Percentiles rank a stretch among this genome's conserved stretches.
Conservation (phyloP, 1,284 basidiomycete genomes). For the Coriolopsis trogii region DNA sequence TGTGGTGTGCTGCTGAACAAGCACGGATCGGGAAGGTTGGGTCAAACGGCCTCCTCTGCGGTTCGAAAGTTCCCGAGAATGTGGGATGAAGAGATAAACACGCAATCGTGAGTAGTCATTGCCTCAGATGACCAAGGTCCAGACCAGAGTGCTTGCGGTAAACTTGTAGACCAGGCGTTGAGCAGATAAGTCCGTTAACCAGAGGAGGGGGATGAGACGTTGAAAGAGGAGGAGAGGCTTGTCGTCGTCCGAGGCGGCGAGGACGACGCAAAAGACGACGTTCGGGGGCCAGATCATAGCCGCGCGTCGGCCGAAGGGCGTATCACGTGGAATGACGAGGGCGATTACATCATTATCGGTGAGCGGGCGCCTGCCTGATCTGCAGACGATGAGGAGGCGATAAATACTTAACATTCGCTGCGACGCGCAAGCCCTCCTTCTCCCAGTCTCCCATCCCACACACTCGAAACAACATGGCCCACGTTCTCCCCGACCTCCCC, state of each 20-base stretch:
- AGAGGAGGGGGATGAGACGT: background rate
- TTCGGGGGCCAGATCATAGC: background rate
- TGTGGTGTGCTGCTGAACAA: too few species aligned
- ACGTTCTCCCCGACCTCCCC: constrained; percentile 86
- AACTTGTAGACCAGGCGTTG: too few species aligned
- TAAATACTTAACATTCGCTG: constrained; percentile 22
- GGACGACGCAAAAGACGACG: constrained; percentile 11
- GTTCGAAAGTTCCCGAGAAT: background rate
- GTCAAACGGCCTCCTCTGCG: too few species aligned
- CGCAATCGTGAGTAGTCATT: constrained; percentile 23
- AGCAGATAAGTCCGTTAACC: too few species aligned
- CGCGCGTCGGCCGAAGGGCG: constrained; percentile 1
- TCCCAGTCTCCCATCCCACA: constrained; percentile 13
- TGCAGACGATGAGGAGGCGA: constrained; percentile 13
- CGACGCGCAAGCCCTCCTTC: background rate
- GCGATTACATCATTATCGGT: constrained; percentile 23
- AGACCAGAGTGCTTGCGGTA: background rate
- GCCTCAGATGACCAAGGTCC: constrained; percentile 4
- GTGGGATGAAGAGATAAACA: constrained; percentile 17
- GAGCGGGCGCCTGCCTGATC: constrained; percentile 9
- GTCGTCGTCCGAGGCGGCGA: constrained; percentile 8
- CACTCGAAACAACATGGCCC: constrained; percentile 34
- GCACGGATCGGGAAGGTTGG: too few species aligned
- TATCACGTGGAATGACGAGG: constrained; percentile 14
- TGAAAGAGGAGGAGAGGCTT: background rate